Evolutionary conservation across 202 grass and related monocot genomes (phyloP), one percentile per base, ranked within the genome.

Genomic region (Cymbopogon flexuosus): DNA sequence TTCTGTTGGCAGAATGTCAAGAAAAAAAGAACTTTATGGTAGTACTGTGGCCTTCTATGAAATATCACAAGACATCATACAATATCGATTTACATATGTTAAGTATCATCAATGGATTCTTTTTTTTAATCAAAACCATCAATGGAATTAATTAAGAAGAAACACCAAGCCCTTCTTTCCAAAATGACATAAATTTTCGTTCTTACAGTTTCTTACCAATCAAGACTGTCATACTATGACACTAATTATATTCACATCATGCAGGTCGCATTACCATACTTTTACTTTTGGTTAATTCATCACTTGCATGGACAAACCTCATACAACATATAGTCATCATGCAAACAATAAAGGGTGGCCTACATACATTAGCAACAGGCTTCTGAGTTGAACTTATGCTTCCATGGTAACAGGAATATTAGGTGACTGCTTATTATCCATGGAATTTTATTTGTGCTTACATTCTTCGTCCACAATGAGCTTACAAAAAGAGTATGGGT

Each of bases 1-100:
- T 83, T 88, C 94, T 92, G 83, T 60, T 60, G 75, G 34, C 81
- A 76, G 72, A 68, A 90, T 72, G n/a, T 65, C 22, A 49, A 66
- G 65, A 81, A 21, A 65, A 89, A 58, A 15, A 76, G 78, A 73
- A 59, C 37, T 62, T 19, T 77, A 21, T 72, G 12, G 58, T 30
- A 29, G 23, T 29, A 68, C 19, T 58, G 13, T 56, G 30, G n/a
- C 49, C 15, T 46, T 49, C 3, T 73, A 58, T 19, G 3, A 81
- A 24, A 67, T 45, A 27, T 67, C 11, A 21, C 12, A 31, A 51
- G 15, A 57, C 11, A 81, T 40, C 45, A 67, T 61, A 78, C 13
- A 11, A 80, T 64, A 34, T 40, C 64, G 31, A 75, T 70, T 46
- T 37, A 40, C 27, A 46, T 15, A 84, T 11, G 33, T 47, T 34